Conservation (phyloP, 805 yeast species). For the Wickerhamiella bombiphila region DNA sequence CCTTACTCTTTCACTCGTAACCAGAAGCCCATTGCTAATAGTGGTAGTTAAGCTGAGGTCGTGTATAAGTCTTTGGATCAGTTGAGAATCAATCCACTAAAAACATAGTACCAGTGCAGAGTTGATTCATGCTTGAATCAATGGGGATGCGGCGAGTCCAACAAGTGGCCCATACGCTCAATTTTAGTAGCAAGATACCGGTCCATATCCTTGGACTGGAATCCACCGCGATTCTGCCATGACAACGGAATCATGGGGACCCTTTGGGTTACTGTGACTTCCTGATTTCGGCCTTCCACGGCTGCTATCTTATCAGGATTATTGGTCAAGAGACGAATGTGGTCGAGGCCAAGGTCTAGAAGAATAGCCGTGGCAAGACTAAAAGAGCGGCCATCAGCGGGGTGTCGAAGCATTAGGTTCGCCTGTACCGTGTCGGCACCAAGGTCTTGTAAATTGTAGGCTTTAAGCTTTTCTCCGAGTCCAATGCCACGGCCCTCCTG, state of each 20-base stretch:
- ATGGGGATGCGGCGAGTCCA: constrained; percentile 31
- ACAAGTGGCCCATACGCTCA: constrained; percentile 92
- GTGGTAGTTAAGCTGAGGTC: too few relatives aligned
- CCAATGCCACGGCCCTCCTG: constrained; percentile 99
- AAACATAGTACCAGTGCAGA: too few relatives aligned
- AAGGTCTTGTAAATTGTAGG: constrained; percentile 88
- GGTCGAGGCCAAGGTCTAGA: constrained; percentile 58
- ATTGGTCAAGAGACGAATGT: constrained; percentile 72
- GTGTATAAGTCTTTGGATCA: too few relatives aligned
- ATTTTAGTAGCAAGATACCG: constrained; percentile 88
- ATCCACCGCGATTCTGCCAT: constrained; percentile 63
- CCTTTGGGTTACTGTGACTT: constrained; percentile 66
- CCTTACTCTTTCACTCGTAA: too few relatives aligned
- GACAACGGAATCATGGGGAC: constrained; percentile 96
- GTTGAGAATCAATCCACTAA: too few relatives aligned
- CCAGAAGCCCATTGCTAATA: too few relatives aligned
- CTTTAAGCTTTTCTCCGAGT: constrained; percentile 91
- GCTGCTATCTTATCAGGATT: constrained; percentile 94
- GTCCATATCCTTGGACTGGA: constrained; percentile 73
- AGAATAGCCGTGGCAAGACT: constrained; percentile 88
- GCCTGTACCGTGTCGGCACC: constrained; percentile 99
- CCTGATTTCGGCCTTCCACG: constrained; percentile 72
- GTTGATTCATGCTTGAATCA: too few relatives aligned
- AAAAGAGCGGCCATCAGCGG: constrained; percentile 94
- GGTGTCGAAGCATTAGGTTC: constrained; percentile 79